A percentile compares a stretch with the other conserved stretches of the same genome.
These are phyloP conservation scores for Limnomonas spitsbergensis DNA, from an alignment of 139 green algal genomes.

Conservation along the genomic window DNA sequence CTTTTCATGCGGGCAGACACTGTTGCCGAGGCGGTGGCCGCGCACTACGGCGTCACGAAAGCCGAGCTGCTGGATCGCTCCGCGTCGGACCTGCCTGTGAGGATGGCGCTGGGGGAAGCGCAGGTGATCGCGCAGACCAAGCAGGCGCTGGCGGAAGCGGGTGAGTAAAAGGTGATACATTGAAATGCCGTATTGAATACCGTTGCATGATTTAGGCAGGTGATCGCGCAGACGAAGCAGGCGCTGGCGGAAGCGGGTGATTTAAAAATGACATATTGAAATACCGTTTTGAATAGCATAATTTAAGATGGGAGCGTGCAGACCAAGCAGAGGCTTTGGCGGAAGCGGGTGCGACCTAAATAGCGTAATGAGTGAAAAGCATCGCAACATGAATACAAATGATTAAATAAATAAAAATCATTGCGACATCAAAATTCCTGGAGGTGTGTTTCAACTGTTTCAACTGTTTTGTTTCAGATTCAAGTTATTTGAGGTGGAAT, in stretches of 20 bases:
- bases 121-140: slow-evolving; percentile 93
- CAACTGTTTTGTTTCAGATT: no score
- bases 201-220: slow-evolving; percentile 43
- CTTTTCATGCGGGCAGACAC: slow-evolving; percentile 98
- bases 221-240: slow-evolving; percentile 89
- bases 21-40: slow-evolving; percentile 85
- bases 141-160: slow-evolving; percentile 62
- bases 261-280: background rate
- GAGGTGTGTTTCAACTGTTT: no score
- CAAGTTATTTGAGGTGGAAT: no score
- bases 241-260: slow-evolving; percentile 62
- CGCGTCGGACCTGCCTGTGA: slow-evolving; percentile 64
- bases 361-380: background rate
- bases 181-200: background rate
- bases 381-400: background rate
- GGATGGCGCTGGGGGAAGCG: slow-evolving; percentile 92
- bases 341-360: slow-evolving; percentile 41
- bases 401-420: no score
- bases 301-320: slow-evolving; percentile 74
- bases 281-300: background rate
- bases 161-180: slow-evolving; percentile 15
- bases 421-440: no score
- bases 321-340: slow-evolving; percentile 84
- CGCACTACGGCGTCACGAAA: slow-evolving; percentile 86
- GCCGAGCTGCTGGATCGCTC: slow-evolving; percentile 77